Percentiles rank a stretch among this genome's conserved stretches.
These are phyloP conservation scores for Kitagawia praeruptora DNA, from an alignment of 129 eudicot species.

Conservation along the genomic window DNA sequence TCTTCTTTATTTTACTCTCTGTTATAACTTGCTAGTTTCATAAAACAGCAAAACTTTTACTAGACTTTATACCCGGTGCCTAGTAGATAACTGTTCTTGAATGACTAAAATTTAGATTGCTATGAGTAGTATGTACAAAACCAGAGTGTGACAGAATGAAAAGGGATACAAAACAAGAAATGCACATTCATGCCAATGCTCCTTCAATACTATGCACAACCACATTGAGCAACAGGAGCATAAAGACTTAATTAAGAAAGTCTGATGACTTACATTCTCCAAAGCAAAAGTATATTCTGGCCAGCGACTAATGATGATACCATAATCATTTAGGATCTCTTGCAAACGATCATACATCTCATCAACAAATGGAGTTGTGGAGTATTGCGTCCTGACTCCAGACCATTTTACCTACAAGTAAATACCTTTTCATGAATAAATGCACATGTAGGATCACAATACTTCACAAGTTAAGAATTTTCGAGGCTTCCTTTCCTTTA, in stretches of 20 bases:
- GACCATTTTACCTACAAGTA: slow-evolving; percentile 60
- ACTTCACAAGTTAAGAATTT: background rate
- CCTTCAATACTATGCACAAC: background rate
- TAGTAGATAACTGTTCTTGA: background rate
- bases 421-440: slow-evolving; percentile 11
- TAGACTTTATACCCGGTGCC: background rate
- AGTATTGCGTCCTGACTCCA: slow-evolving; percentile 69
- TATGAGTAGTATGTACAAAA: background rate
- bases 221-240: slow-evolving; percentile 4
- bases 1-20: background rate
- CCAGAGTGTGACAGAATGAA: background rate
- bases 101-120: background rate
- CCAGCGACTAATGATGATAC: slow-evolving; percentile 78
- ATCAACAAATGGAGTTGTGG: slow-evolving; percentile 78
- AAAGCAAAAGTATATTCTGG: slow-evolving; percentile 72
- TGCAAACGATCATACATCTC: slow-evolving; percentile 76
- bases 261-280: slow-evolving; percentile 53
- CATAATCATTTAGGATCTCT: slow-evolving; percentile 66
- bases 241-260: slow-evolving; percentile 1
- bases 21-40: background rate
- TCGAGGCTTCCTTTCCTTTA: background rate
- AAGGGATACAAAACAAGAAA: background rate
- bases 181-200: background rate
- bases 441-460: background rate
- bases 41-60: background rate